A percentile compares a stretch with the other conserved stretches of the same genome.
Evolutionary conservation across 345 rosid genomes (phyloP).

Genomic region (Citrus australasica): DNA sequence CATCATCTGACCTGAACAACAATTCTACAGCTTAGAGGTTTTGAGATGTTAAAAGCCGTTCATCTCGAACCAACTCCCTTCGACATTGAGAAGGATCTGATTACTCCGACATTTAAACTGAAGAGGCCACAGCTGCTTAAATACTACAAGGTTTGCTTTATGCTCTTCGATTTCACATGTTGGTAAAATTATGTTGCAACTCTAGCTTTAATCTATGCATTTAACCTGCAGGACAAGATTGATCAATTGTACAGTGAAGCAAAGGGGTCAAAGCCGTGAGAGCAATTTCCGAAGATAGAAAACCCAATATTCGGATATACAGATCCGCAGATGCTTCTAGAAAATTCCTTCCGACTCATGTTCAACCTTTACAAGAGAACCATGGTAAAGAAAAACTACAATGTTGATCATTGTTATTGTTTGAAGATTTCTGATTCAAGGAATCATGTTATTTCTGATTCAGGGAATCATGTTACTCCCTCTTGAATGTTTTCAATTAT

Average conservation of each 20-base stretch:
- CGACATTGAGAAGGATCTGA: conserved; percentile 78
- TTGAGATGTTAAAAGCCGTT: conserved; percentile 83
- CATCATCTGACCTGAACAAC: conserved; percentile 11
- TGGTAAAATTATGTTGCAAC: not conserved
- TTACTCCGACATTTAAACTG: conserved; percentile 86
- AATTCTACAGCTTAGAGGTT: conserved; percentile 74
- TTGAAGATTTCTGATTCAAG: not conserved
- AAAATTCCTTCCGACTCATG: not conserved
- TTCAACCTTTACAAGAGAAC: not conserved
- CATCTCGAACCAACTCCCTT: conserved; percentile 76
- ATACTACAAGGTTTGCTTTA: conserved; percentile 59
- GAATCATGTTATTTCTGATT: not conserved
- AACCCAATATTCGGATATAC: not conserved
- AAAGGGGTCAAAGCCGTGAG: conserved; percentile 50
- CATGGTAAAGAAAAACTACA: not conserved
- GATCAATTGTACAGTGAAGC: conserved; percentile 75
- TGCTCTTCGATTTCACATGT: not conserved
- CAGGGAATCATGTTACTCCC: not conserved
- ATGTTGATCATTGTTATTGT: not conserved
- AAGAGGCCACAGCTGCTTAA: conserved; percentile 91
- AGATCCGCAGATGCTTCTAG: not conserved
- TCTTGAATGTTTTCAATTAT: not conserved
- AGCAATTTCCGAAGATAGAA: conserved; percentile 5
- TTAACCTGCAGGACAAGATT: conserved; percentile 42
- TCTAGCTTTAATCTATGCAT: not conserved